phyloP scores from a whole-genome alignment of 2,329 filamentous ascomycete genomes.

The Aspergillus glaucus region DNA sequence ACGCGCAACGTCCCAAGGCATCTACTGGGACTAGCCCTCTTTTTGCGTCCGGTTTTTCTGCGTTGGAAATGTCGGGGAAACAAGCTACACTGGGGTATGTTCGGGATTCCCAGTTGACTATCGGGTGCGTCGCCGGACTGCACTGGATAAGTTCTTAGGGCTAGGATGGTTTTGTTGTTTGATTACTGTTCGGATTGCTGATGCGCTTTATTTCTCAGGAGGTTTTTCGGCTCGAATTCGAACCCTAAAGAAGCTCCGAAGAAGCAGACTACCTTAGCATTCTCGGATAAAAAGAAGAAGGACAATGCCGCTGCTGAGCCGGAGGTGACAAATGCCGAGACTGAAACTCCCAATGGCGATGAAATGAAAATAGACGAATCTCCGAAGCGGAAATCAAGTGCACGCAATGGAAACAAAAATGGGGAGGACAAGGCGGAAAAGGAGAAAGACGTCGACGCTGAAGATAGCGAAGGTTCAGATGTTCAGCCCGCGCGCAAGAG shows the following conservation, averaged over 20 bases:
- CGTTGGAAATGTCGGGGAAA: conserved; percentile 37
- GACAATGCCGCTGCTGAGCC: conserved; percentile 22
- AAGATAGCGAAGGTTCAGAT: conserved; percentile 49
- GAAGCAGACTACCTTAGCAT: conserved; percentile 74
- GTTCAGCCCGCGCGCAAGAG: conserved; percentile 57
- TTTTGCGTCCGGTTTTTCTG: neutral
- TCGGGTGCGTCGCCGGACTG: conserved; percentile 53
- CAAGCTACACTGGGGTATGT: conserved; percentile 89
- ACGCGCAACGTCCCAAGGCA: neutral
- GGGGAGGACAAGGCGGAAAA: conserved; percentile 8
- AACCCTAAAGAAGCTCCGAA: conserved; percentile 50
- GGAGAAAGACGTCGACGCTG: conserved; percentile 29
- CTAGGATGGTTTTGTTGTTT: conserved; percentile 4
- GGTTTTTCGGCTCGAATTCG: conserved; percentile 71
- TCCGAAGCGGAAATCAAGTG: conserved; percentile 4
- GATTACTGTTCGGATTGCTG: conserved; percentile 2
- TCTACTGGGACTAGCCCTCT: neutral
- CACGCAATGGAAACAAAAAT: conserved; percentile 3
- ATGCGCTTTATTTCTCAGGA: conserved; percentile 50
- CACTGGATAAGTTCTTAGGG: neutral
- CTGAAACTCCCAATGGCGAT: conserved; percentile 5
- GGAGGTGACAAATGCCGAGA: conserved; percentile 16
- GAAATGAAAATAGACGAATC: conserved; percentile 10
- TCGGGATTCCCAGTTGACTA: conserved; percentile 63
- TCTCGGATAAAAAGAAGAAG: conserved; percentile 53